A percentile compares a stretch with the other conserved stretches of the same genome.
phyloP scores from a whole-genome alignment of 768 basidiomycete genomes.

The Collybia nuda region DNA sequence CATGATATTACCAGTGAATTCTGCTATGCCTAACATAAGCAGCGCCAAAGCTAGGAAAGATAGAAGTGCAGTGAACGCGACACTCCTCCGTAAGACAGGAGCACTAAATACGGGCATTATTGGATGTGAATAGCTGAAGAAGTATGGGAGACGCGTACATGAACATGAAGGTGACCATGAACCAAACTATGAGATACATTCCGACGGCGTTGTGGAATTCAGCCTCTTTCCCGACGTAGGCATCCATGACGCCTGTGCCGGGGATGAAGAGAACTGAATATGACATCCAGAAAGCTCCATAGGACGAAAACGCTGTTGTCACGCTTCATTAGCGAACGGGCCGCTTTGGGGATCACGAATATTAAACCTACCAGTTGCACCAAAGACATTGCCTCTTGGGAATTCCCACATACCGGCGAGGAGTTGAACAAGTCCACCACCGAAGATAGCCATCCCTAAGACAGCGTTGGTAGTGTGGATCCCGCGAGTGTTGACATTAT shows the following conservation, averaged over 20 bases:
- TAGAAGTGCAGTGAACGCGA: slow-evolving; percentile 31
- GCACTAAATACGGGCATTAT: slow-evolving; percentile 22
- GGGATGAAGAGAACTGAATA: slow-evolving; percentile 76
- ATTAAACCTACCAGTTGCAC: slow-evolving; percentile 63
- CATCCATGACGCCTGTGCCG: slow-evolving; percentile 54
- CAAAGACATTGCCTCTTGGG: slow-evolving; percentile 67
- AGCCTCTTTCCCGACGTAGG: slow-evolving; percentile 37
- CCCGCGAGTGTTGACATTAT: slow-evolving; percentile 57
- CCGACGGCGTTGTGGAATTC: slow-evolving; percentile 60
- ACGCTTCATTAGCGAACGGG: background rate
- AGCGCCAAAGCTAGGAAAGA: background rate
- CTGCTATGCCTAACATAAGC: background rate
- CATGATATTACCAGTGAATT: background rate
- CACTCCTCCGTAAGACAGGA: slow-evolving; percentile 35
- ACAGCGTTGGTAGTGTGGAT: slow-evolving; percentile 65
- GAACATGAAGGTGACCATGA: slow-evolving; percentile 67
- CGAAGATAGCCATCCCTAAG: slow-evolving; percentile 84
- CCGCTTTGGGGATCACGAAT: background rate
- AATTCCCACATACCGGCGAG: slow-evolving; percentile 92
- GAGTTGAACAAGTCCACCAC: slow-evolving; percentile 83
- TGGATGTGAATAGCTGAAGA: no score
- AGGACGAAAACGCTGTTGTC: slow-evolving; percentile 60
- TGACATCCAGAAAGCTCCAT: slow-evolving; percentile 91
- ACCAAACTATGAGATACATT: slow-evolving; percentile 76
- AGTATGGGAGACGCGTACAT: slow-evolving; percentile 34